Conservation (phyloP, 805 yeast species). For the Yarrowia porcina region DNA sequence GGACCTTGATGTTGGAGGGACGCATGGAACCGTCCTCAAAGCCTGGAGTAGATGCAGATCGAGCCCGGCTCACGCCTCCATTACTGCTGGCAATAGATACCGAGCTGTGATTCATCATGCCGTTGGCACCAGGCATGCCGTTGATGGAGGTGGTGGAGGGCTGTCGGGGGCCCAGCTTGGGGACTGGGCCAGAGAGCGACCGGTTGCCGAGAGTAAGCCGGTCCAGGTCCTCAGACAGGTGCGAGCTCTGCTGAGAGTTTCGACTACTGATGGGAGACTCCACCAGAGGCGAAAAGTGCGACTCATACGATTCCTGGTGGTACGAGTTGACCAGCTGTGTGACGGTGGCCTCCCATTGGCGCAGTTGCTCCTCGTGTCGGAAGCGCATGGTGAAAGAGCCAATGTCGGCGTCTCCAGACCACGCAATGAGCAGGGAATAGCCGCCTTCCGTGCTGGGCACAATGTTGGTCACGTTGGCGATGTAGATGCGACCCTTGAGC, state of each 20-base stretch:
- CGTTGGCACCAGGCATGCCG: background rate
- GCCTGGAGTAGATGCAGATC: slow-evolving; percentile 27
- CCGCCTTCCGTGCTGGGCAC: slow-evolving; percentile 33
- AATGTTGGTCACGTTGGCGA: slow-evolving; percentile 59
- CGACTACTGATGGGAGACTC: slow-evolving; percentile 22
- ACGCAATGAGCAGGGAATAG: slow-evolving; percentile 35
- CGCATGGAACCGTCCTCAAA: background rate
- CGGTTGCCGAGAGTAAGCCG: slow-evolving; percentile 19
- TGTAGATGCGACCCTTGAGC: slow-evolving; percentile 77
- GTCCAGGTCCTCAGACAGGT: slow-evolving; percentile 26
- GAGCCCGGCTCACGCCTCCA: slow-evolving; percentile 14
- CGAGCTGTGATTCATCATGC: slow-evolving; percentile 16
- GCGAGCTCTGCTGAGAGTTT: slow-evolving; percentile 25
- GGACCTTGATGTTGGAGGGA: slow-evolving; percentile 36
- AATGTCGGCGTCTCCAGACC: background rate
- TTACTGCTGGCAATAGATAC: slow-evolving; percentile 21
- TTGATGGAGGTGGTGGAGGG: slow-evolving; percentile 7
- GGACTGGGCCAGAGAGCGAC: slow-evolving; percentile 9
- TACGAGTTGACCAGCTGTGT: slow-evolving; percentile 26
- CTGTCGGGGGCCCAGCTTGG: slow-evolving; percentile 8
- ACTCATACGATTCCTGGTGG: background rate
- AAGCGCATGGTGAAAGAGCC: slow-evolving; percentile 71
- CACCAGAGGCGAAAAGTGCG: slow-evolving; percentile 1
- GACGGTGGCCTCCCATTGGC: slow-evolving; percentile 64
- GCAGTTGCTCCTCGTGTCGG: slow-evolving; percentile 75